Evolutionary conservation across 352 stramenopile species (phyloP).

Genomic region (Pythium phragmiticola): DNA sequence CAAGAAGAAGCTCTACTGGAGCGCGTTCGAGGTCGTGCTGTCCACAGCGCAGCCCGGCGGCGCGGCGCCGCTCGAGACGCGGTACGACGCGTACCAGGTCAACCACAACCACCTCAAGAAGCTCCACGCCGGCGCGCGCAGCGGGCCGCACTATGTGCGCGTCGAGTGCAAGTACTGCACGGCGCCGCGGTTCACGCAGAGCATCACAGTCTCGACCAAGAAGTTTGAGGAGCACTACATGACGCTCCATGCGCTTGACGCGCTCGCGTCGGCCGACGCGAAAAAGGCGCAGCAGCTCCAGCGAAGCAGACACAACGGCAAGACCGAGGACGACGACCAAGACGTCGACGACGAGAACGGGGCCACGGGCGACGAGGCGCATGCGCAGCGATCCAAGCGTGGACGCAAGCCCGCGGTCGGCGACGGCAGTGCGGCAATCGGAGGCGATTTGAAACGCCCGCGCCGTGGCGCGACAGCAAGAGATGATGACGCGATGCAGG

Average conservation of each 20-base stretch:
- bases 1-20: slow-evolving; percentile 36
- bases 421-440: not conserved
- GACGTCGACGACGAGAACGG: slow-evolving; percentile 10
- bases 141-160: slow-evolving; percentile 19
- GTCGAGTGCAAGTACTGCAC: slow-evolving; percentile 33
- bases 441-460: slow-evolving; percentile 9
- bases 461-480: slow-evolving; percentile 17
- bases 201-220: slow-evolving; percentile 33
- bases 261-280: slow-evolving; percentile 21
- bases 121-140: slow-evolving; percentile 20
- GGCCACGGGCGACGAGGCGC: not conserved
- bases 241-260: slow-evolving; percentile 26
- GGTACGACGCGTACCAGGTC: slow-evolving; percentile 28
- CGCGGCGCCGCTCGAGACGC: slow-evolving; percentile 16
- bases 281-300: slow-evolving; percentile 18
- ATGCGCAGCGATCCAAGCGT: not conserved
- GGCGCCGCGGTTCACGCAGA: slow-evolving; percentile 31
- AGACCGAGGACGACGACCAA: not conserved
- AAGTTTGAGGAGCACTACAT: slow-evolving; percentile 36
- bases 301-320: slow-evolving; percentile 11
- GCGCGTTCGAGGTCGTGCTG: slow-evolving; percentile 27
- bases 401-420: not conserved
- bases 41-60: slow-evolving; percentile 1
- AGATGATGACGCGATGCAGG: slow-evolving; percentile 25
- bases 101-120: slow-evolving; percentile 34